Conservation (phyloP, 768 basidiomycete genomes). For the Dioszegia crocea region DNA sequence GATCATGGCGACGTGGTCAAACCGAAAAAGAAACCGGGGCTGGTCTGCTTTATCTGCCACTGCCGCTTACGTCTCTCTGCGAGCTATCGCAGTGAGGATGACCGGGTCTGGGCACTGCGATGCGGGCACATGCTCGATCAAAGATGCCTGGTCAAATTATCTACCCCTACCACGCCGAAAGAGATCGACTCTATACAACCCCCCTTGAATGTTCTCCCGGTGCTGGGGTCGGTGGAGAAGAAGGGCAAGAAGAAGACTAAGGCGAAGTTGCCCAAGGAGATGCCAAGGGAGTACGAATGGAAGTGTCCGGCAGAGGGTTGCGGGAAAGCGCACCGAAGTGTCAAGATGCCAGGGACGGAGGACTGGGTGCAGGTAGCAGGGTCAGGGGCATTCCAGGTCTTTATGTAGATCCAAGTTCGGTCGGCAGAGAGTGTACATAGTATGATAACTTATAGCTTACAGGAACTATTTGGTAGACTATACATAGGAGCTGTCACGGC, state of each 20-base stretch:
- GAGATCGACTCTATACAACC: constrained; percentile 9
- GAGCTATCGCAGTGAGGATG: constrained; percentile 29
- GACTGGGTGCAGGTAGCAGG: constrained; percentile 23
- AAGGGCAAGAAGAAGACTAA: constrained; percentile 7
- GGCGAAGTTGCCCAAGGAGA: constrained; percentile 5
- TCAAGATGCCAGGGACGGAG: constrained; percentile 22
- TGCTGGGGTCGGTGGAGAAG: constrained; percentile 1
- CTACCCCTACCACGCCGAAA: constrained; percentile 17
- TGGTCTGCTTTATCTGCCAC: constrained; percentile 33
- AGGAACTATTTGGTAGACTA: too few species aligned
- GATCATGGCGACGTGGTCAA: constrained; percentile 31
- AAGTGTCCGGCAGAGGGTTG: constrained; percentile 43
- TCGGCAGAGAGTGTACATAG: background rate
- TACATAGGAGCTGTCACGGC: too few species aligned
- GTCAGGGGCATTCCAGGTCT: constrained; percentile 30
- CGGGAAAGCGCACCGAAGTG: constrained; percentile 27
- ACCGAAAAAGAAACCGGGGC: constrained; percentile 14
- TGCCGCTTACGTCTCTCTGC: constrained; percentile 34
- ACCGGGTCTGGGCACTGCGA: constrained; percentile 34
- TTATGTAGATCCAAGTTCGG: background rate
- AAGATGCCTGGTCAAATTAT: constrained; percentile 32
- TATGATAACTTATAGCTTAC: too few species aligned
- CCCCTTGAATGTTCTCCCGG: constrained; percentile 4
- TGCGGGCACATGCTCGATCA: constrained; percentile 48
- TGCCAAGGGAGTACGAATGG: constrained; percentile 29